Evolutionary conservation across 1,139 yeast genomes (phyloP), one percentile per base, ranked within the genome.

Genomic region (Candida sp.): DNA sequence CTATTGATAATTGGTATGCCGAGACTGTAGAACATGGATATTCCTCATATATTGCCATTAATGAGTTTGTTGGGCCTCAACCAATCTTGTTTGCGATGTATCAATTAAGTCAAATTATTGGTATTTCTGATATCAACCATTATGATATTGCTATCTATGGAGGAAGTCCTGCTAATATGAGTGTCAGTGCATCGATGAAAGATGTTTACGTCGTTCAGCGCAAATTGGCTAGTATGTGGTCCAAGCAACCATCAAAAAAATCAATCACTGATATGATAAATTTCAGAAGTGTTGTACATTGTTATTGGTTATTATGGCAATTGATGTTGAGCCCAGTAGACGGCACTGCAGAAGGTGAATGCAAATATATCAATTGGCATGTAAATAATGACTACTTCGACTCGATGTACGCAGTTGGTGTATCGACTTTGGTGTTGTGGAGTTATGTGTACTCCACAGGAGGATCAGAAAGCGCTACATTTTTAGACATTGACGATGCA

Each of bases 161-260:
- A 5, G 97, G 97, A 1, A 86, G 90, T 1, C 93, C 95, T 0
- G 81, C 86, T 56, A 77, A 89, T 52, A 84, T 87, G 82, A 87
- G 87, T 58, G 95, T 87, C 25, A 75, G 73, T 43, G 86, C 89
- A 2, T 75, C 80, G 5, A 60, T 68, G 21, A 68, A 72, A 44
- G 93, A 78, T 56, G 75, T 77, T 51, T 67, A 65, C 47, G 68
- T 73, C 30, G 86, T 79, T 22, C 78, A 72, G 51, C 67, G 68
- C 34, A 77, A 81, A 55, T 70, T 83, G 37, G 65, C 58, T 42
- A 59, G 55, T 35, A 79, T 78, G 51, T 84, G 85, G 84, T 37
- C 51, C 36, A 55, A 55, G 25, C 50, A 50, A 21, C 46, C 55
- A 45, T 25, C 44, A 4, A 51, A 55, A 29, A 50, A 56, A 9